Percentiles rank a stretch among this genome's conserved stretches.
Conservation (phyloP, 139 green algal species). For the Raphidocelis subcapitata region DNA sequence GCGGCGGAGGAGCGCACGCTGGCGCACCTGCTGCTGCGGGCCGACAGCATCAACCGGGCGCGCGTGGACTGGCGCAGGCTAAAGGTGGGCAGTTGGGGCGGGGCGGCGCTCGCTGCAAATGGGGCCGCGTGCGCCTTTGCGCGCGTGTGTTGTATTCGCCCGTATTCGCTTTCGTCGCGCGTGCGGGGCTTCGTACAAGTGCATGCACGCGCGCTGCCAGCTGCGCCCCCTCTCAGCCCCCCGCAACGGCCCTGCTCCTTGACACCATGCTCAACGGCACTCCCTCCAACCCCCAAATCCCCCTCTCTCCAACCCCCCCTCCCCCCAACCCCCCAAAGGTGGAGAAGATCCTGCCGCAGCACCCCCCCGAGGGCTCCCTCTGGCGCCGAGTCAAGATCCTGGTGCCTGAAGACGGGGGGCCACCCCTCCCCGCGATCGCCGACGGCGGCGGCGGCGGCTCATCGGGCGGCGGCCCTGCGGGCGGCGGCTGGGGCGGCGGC, state of each 20-base stretch:
- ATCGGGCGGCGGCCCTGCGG: not conserved
- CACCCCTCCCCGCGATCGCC: too few species aligned
- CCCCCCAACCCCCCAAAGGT: conserved; percentile 4
- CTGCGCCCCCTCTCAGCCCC: too few species aligned
- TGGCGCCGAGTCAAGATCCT: conserved; percentile 24
- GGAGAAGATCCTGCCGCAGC: conserved; percentile 32
- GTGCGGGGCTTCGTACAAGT: too few species aligned
- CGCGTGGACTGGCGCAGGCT: conserved; percentile 9
- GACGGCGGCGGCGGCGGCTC: not conserved
- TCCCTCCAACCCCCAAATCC: too few species aligned
- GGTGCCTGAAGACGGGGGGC: too few species aligned
- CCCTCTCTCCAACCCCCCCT: not conserved
- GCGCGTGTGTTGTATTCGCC: too few species aligned
- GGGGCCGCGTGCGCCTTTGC: too few species aligned
- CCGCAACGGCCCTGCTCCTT: not conserved
- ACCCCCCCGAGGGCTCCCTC: conserved; percentile 32
- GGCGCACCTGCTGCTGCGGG: conserved; percentile 48
- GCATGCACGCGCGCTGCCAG: too few species aligned
- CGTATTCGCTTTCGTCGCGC: too few species aligned
- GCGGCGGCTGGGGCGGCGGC: not conserved
- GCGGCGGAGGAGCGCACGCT: conserved; percentile 35
- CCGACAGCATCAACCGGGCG: conserved; percentile 25
- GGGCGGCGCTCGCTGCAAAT: too few species aligned
- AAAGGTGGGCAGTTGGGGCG: conserved; percentile 5
- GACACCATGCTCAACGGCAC: not conserved